Evolutionary conservation across 306 rosid genomes (phyloP), one percentile per base, ranked within the genome.

Genomic region (Geum urbanum): DNA sequence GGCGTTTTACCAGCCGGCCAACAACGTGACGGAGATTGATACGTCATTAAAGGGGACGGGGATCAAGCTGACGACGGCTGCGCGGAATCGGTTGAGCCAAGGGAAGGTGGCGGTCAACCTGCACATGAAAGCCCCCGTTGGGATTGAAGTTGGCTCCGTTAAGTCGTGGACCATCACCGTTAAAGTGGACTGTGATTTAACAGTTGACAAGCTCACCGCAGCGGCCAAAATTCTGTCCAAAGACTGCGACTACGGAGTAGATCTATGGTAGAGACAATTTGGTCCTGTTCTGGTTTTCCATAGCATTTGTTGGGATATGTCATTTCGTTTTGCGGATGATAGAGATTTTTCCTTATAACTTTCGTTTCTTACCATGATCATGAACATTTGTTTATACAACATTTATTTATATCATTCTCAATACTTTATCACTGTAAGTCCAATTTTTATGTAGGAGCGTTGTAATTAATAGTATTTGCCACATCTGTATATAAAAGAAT

Each of bases 161-260:
- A 72, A 76, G 78, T 77, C 92, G 63, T 87, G 96, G 95, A 77
- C 63, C 67, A 76, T 92, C 5, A 84, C 88, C 70, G 87, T 84
- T 43, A 86, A 79, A 51, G 78, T 86, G 0, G 35, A 75, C 58
- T 92, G 98, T 67, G 85, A 71, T 5, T 8, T 92, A 8, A 77
- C 74, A 74, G 91, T 89, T 67, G 79, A 86, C 46, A 75, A 76
- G 73, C 20, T 87, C 58, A 82, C 85, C 80, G 80, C 67, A 70
- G 37, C 76, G 7, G 82, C 96, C 6, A 84, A 83, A 73, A 82
- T 87, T 19, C 76, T 80, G 47, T 78, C 85, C 0, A 79, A 54
- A 53, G 15, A 67, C 24, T 92, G 98, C 71, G 66, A 65, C 74
- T 86, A 84, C 24, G 22, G 77, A 51, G 76, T 74, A 66, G 61